phyloP scores from a whole-genome alignment of 768 basidiomycete genomes.

The Trametes coccinea region DNA sequence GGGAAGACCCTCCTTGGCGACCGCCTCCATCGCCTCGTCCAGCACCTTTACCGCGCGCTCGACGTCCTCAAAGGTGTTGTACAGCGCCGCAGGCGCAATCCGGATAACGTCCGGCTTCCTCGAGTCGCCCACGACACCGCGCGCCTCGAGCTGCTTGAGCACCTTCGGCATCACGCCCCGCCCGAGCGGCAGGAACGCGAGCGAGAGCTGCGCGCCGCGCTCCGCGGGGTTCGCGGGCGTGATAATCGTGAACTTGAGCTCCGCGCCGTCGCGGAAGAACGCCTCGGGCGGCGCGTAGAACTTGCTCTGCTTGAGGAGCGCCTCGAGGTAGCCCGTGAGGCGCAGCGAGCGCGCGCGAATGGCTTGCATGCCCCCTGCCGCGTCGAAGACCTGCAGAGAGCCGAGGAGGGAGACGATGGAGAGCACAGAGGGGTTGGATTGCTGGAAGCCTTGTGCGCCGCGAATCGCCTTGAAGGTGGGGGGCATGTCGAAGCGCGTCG shows the following conservation, averaged over 20 bases:
- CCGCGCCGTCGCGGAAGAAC: conserved; percentile 5
- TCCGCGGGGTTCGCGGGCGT: conserved; percentile 69
- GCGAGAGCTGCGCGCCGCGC: conserved; percentile 86
- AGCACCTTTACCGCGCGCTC: conserved; percentile 65
- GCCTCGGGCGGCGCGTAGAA: conserved; percentile 54
- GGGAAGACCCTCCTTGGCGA: conserved; percentile 23
- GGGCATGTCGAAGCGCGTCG: conserved; percentile 91
- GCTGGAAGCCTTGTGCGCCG: conserved; percentile 94
- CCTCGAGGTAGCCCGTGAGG: conserved; percentile 74
- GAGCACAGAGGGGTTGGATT: conserved; percentile 91
- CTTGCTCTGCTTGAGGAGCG: conserved; percentile 56
- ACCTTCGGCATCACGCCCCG: conserved; percentile 70
- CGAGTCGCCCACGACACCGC: conserved; percentile 91
- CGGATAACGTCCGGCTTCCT: conserved; percentile 91
- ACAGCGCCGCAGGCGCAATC: conserved; percentile 82
- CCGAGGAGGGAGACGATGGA: conserved; percentile 80
- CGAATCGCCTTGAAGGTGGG: conserved; percentile 76
- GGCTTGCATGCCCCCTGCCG: conserved; percentile 70
- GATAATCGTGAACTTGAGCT: conserved; percentile 82
- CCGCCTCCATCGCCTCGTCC: conserved; percentile 53
- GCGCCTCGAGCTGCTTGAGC: conserved; percentile 54
- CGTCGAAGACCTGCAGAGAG: conserved; percentile 76
- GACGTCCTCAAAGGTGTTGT: conserved; percentile 81
- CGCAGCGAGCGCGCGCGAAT: conserved; percentile 68
- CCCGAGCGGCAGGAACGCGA: conserved; percentile 70